phyloP scores from a whole-genome alignment of 2,329 filamentous ascomycete genomes.

The Diaporthe nobilis region DNA sequence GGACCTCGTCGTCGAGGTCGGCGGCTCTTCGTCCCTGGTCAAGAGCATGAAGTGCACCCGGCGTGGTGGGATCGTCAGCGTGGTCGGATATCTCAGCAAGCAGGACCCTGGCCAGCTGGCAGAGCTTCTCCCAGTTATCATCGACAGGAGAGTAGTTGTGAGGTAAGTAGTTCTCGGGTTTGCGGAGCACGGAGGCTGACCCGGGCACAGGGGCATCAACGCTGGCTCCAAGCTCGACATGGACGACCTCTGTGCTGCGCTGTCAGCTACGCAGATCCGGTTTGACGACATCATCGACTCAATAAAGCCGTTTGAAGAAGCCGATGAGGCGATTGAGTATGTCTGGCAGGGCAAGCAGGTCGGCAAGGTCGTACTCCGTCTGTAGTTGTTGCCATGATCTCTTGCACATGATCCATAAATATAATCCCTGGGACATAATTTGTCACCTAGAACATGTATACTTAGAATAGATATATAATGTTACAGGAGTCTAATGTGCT shows the following conservation, averaged over 20 bases:
- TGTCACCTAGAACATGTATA: neutral
- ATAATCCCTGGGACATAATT: too few relatives aligned
- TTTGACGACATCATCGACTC: neutral
- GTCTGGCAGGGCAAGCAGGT: conserved; percentile 1
- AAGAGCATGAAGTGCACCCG: conserved; percentile 4
- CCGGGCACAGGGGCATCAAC: neutral
- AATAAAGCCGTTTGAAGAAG: neutral
- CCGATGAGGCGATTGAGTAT: neutral
- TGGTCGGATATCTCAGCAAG: conserved; percentile 5
- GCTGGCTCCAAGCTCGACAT: neutral
- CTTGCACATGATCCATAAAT: neutral
- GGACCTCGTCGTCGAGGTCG: neutral
- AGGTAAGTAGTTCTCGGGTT: neutral
- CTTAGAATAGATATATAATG: too few relatives aligned
- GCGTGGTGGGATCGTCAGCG: neutral
- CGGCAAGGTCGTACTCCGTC: neutral
- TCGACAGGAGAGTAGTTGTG: neutral
- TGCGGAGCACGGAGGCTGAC: neutral
- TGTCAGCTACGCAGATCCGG: neutral
- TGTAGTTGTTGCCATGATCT: neutral
- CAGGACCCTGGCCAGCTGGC: neutral
- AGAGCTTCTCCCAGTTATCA: neutral
- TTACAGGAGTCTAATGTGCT: too few relatives aligned
- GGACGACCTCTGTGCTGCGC: neutral
- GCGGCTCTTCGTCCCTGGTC: neutral